Conservation (phyloP, 2,329 filamentous ascomycete species). For the Neoarthrinium moseri region DNA sequence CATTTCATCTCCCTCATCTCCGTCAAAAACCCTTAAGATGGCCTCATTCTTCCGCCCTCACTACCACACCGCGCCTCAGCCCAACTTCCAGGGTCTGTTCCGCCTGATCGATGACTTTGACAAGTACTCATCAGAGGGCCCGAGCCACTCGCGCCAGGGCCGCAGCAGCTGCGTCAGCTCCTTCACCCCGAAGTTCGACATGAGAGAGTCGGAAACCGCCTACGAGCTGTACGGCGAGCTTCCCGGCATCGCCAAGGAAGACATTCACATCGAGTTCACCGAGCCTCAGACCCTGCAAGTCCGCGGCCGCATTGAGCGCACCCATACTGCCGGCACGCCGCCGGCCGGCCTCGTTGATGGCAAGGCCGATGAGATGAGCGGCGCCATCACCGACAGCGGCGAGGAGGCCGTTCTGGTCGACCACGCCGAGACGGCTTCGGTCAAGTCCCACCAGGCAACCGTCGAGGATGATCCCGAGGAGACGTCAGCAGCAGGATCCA, state of each 20-base stretch:
- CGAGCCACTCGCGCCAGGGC: not conserved
- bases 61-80: slow-evolving; percentile 43
- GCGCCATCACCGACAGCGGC: slow-evolving; percentile 39
- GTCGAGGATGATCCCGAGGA: slow-evolving; percentile 60
- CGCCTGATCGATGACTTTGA: slow-evolving; percentile 65
- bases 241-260: slow-evolving; percentile 70
- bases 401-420: slow-evolving; percentile 20
- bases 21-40: slow-evolving; percentile 37
- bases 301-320: slow-evolving; percentile 67
- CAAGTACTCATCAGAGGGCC: slow-evolving; percentile 43
- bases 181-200: slow-evolving; percentile 77
- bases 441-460: slow-evolving; percentile 50
- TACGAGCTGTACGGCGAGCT: slow-evolving; percentile 83
- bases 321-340: slow-evolving; percentile 54
- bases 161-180: slow-evolving; percentile 37
- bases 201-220: slow-evolving; percentile 64
- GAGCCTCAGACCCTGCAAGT: slow-evolving; percentile 72
- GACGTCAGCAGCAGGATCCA: slow-evolving; percentile 23
- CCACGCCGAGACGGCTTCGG: slow-evolving; percentile 8
- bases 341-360: slow-evolving; percentile 48
- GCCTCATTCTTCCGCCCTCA: slow-evolving; percentile 53
- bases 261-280: slow-evolving; percentile 76
- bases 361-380: slow-evolving; percentile 26
- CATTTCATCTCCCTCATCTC: slow-evolving; percentile 3
- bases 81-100: slow-evolving; percentile 60